Evolutionary conservation across 495 filamentous ascomycete species (phyloP).

Genomic region (Aspergillus mulundensis): DNA sequence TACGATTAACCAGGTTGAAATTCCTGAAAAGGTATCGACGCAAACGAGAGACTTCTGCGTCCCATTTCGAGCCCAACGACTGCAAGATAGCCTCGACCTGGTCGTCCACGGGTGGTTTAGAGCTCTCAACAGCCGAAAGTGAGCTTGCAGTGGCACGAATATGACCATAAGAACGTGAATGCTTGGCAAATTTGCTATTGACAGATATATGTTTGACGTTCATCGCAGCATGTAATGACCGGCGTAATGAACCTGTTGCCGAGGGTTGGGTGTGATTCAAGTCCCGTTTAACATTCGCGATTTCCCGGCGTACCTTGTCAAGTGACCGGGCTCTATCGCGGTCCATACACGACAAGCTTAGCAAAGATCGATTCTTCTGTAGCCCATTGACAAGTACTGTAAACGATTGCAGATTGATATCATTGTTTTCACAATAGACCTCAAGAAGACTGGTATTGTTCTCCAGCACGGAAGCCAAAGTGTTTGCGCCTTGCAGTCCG

Average conservation of each 20-base stretch:
- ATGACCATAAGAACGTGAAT: slow-evolving; percentile 21
- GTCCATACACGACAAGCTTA: slow-evolving; percentile 64
- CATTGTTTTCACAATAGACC: slow-evolving; percentile 74
- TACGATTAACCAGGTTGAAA: slow-evolving; percentile 50
- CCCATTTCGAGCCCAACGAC: slow-evolving; percentile 60
- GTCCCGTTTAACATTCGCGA: slow-evolving; percentile 50
- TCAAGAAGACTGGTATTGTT: slow-evolving; percentile 62
- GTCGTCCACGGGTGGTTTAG: slow-evolving; percentile 33
- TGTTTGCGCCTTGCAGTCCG: slow-evolving; percentile 69
- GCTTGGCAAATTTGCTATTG: slow-evolving; percentile 34
- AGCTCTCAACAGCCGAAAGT: slow-evolving; percentile 22
- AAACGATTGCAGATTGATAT: slow-evolving; percentile 72
- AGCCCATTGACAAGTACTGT: slow-evolving; percentile 72
- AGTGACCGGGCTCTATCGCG: slow-evolving; percentile 58
- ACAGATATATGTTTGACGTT: slow-evolving; percentile 26
- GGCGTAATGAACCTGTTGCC: slow-evolving; percentile 42
- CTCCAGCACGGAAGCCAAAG: slow-evolving; percentile 70
- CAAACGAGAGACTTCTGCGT: slow-evolving; percentile 53
- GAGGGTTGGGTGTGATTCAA: slow-evolving; percentile 26
- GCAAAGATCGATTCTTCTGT: slow-evolving; percentile 59
- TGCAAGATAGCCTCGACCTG: slow-evolving; percentile 52
- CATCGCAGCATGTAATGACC: slow-evolving; percentile 42
- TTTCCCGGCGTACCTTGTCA: slow-evolving; percentile 56
- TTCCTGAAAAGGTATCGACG: slow-evolving; percentile 59
- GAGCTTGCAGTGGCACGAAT: slow-evolving; percentile 19